Base-by-base conservation (phyloP, 2,329 filamentous ascomycete species). In the Mycocentrospora acerina region DNA sequence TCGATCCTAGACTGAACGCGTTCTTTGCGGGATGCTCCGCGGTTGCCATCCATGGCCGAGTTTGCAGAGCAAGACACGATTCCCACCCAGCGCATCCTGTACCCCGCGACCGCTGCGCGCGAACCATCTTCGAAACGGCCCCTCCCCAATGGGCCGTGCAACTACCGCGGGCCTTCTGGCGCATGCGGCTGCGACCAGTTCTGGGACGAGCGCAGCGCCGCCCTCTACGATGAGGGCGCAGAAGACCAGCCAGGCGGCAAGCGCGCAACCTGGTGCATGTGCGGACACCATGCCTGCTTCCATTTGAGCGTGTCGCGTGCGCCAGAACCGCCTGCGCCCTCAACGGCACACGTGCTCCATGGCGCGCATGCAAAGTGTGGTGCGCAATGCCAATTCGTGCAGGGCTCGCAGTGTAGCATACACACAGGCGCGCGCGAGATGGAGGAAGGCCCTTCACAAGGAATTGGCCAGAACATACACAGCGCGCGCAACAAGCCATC, bases 251-350 rank as follows among this genome's bases (percentile, higher is more conserved):
- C 52, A 10, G 44, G 48, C 44, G 60, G 51, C 34, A 47, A 59
- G 47, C 58, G 57, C 46, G 64, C 61, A 15, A 70, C 71, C 3
- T 71, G 58, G 62, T 80, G 77, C 60, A 71, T 75, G 38, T 80
- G 77, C 51, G 73, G 73, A 27, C 77, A 80, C 57, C 77, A 80
- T 68, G 76, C 76, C 6, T 80, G 77, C 59, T 80, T 74, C 55
- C 77, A 80, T 62, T 61, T 69, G 19, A 51, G 43, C 29, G 50
- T 46, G 28, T 39, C 53, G 48, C 57, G 48, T 42, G 48, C 47
- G 29, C 31, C 40, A 22, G 46, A 56, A 39, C 44, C 29, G 31
- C 40, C 31, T 10, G 37, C 42, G 32, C 42, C 49, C 29, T 37
- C 45, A 28, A 34, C 35, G 12, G 37, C 40, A 40, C 35, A 35